phyloP scores from a whole-genome alignment of 352 stramenopile genomes.

The Pythium sukuiense region DNA sequence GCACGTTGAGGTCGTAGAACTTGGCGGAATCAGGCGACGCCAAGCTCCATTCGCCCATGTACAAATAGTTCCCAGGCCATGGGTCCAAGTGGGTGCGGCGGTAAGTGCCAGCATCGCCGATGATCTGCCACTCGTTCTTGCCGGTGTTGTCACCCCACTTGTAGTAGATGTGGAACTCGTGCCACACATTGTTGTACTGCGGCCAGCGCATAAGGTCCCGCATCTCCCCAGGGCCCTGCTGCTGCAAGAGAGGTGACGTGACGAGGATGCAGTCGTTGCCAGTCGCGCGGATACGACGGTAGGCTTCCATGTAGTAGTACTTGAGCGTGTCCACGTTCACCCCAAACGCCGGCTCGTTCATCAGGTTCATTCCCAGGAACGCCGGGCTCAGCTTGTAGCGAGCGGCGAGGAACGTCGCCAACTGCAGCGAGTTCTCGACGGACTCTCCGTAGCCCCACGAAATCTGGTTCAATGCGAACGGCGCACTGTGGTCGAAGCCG shows the following conservation, averaged over 20 bases:
- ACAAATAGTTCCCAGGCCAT: constrained; percentile 34
- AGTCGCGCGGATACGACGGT: constrained; percentile 34
- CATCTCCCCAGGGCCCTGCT: constrained; percentile 18
- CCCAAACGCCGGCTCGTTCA: constrained; percentile 46
- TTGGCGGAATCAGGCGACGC: constrained; percentile 24
- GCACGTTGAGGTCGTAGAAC: constrained; percentile 20
- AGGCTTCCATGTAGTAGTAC: constrained; percentile 51
- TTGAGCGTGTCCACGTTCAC: constrained; percentile 26
- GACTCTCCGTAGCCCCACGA: constrained; percentile 31
- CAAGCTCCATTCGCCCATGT: constrained; percentile 61
- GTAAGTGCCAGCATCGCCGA: constrained; percentile 18
- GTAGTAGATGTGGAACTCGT: constrained; percentile 35
- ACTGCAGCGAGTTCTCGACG: constrained; percentile 38
- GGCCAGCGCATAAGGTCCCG: constrained; percentile 25
- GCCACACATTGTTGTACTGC: constrained; percentile 27
- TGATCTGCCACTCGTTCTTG: constrained; percentile 15
- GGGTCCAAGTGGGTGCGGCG: constrained; percentile 13
- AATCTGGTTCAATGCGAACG: constrained; percentile 4
- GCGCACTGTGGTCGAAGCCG: constrained; percentile 48
- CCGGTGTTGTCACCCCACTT: constrained; percentile 31
- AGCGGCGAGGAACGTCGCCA: constrained; percentile 38
- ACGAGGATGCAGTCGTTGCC: constrained; percentile 31
- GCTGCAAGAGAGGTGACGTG: constrained; percentile 12
- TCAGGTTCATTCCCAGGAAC: constrained; percentile 52
- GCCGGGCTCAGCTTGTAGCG: constrained; percentile 44